Evolutionary conservation across 768 basidiomycete genomes (phyloP), one percentile per base, ranked within the genome.

Genomic region (Lactarius deliciosus): DNA sequence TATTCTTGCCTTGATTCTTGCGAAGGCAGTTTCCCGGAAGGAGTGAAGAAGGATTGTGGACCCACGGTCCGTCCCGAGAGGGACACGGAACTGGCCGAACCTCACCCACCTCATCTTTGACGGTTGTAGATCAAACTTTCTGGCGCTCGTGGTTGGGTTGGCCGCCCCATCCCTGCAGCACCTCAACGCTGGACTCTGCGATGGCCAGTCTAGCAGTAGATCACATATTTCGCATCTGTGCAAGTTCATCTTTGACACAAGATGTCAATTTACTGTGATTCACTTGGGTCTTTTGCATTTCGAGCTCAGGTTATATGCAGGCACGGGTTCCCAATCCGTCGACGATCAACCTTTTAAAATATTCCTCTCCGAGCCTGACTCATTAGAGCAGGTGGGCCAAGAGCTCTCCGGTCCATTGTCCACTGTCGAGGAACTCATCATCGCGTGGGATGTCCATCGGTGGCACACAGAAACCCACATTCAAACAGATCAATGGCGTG

Each of bases 151-250:
- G 53, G 30, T 41, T 6, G 32, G 64, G n/a, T 36, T 65, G 28
- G 10, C 40, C 25, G 59, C 59, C n/a, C 53, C 64, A 25, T 65
- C 57, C 25, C 32, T 65, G 2, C 50, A 45, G n/a, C 38, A 53
- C 28, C 5, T 61, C 36, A 2, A 40, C 4, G 7, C 56, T 20
- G n/a, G n/a, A n/a, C n/a, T n/a, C n/a, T n/a, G n/a, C n/a, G n/a
- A n/a, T n/a, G n/a, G n/a, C n/a, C n/a, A n/a, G n/a, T n/a, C n/a
- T n/a, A n/a, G n/a, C n/a, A n/a, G n/a, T n/a, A n/a, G n/a, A n/a
- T n/a, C n/a, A n/a, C n/a, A n/a, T n/a, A n/a, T n/a, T n/a, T n/a
- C n/a, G n/a, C n/a, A n/a, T n/a, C n/a, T n/a, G n/a, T n/a, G 41
- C 22, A 30, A 57, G 32, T 47, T 65, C 22, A 36, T 61, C 8